These are phyloP conservation scores for Conticribra weissflogii DNA, from an alignment of 108 stramenopile species.

Conservation along the genomic window DNA sequence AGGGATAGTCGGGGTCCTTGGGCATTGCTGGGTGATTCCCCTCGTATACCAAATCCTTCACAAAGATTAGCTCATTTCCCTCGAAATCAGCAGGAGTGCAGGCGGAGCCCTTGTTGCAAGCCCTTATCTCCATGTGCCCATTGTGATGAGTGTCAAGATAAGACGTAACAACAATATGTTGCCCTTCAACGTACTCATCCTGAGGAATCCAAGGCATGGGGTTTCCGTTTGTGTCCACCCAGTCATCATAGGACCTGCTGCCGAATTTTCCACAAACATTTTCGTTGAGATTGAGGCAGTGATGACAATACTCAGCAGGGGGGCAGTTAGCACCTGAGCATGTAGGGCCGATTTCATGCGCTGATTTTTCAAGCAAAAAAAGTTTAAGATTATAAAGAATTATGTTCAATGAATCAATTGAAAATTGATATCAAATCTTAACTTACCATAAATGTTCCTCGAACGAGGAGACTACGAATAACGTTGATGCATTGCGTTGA, in stretches of 20 bases:
- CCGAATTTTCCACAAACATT: conserved; percentile 19
- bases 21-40: conserved; percentile 26
- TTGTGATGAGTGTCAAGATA: conserved; percentile 35
- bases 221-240: conserved; percentile 23
- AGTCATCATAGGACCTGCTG: conserved; percentile 9
- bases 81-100: conserved; percentile 34
- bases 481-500: too few relatives aligned
- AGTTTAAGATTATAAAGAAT: too few relatives aligned
- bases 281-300: conserved; percentile 40
- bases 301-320: conserved; percentile 37
- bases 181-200: conserved; percentile 23
- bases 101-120: conserved; percentile 3
- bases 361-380: too few relatives aligned
- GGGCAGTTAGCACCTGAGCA: conserved; percentile 19
- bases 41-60: conserved; percentile 23
- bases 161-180: conserved; percentile 7
- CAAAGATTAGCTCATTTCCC: conserved; percentile 40
- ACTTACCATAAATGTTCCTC: too few relatives aligned
- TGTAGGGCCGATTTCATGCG: too few relatives aligned
- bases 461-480: too few relatives aligned
- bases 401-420: too few relatives aligned
- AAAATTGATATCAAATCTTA: too few relatives aligned
- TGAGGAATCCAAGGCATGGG: conserved; percentile 36
- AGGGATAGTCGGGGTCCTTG: conserved; percentile 18
- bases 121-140: conserved; percentile 41